These are phyloP conservation scores for Arthrobotrys conoides DNA, from an alignment of 2,329 filamentous ascomycete genomes.

Conservation along the genomic window DNA sequence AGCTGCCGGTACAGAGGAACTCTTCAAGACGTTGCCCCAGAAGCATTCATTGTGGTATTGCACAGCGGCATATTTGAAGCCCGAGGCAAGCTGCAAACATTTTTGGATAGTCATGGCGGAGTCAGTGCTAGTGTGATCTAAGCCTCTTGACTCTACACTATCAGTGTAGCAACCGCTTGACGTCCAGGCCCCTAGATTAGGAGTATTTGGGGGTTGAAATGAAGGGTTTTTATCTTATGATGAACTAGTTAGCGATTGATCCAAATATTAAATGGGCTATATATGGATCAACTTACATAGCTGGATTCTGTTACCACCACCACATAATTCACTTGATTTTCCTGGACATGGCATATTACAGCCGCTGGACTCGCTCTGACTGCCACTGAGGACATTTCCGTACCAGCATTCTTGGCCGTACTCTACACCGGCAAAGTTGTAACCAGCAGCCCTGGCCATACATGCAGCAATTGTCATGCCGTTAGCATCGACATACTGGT, in stretches of 20 bases:
- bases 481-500: conserved; percentile 60
- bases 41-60: conserved; percentile 68
- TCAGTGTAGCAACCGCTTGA: conserved; percentile 16
- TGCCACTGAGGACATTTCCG: conserved; percentile 9
- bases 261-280: background rate
- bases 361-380: conserved; percentile 62
- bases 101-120: conserved; percentile 27
- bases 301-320: conserved; percentile 68
- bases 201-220: conserved; percentile 14
- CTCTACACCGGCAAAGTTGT: conserved; percentile 67
- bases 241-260: too few relatives aligned
- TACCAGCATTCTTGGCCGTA: conserved; percentile 62
- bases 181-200: conserved; percentile 1
- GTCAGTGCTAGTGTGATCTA: conserved; percentile 14
- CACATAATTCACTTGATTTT: conserved; percentile 71
- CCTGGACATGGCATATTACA: conserved; percentile 72
- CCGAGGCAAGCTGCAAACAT: conserved; percentile 62
- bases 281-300: conserved; percentile 9
- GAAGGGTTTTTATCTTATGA: conserved; percentile 21
- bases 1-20: conserved; percentile 12
- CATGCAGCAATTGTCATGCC: conserved; percentile 66
- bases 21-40: conserved; percentile 65
- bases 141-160: conserved; percentile 27
- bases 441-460: conserved; percentile 64
- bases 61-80: conserved; percentile 66